Evolutionary conservation across 2,329 filamentous ascomycete species (phyloP).

Genomic region (Delphinella strobiligena): DNA sequence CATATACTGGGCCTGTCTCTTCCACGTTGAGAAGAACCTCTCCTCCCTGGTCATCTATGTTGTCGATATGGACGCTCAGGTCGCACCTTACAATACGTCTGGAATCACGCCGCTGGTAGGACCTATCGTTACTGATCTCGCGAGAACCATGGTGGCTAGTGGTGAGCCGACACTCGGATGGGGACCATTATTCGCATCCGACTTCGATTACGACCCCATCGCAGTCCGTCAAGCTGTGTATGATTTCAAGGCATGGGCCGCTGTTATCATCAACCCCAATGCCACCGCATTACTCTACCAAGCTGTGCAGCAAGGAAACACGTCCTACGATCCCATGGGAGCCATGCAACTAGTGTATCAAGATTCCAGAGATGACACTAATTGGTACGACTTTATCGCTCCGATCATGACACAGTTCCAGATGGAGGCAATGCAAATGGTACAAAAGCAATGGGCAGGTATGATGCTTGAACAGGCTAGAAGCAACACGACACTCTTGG

Average conservation of each 20-base stretch:
- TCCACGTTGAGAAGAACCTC: conserved; percentile 37
- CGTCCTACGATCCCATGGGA: conserved; percentile 47
- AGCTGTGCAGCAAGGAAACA: conserved; percentile 43
- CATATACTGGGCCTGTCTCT: conserved; percentile 48
- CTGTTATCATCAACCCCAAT: conserved; percentile 51
- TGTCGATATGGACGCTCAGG: conserved; percentile 50
- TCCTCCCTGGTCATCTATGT: conserved; percentile 41
- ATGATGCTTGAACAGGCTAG: conserved; percentile 29
- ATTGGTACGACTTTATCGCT: conserved; percentile 39
- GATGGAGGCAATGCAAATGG: conserved; percentile 32
- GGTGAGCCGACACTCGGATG: conserved; percentile 37
- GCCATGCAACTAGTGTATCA: conserved; percentile 46
- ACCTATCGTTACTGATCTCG: conserved; percentile 37
- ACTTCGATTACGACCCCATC: conserved; percentile 45
- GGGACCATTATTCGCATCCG: conserved; percentile 32
- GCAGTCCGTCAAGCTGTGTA: conserved; percentile 48
- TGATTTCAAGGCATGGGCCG: conserved; percentile 47
- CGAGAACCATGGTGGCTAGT: conserved; percentile 30
- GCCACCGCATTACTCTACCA: conserved; percentile 41
- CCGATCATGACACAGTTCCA: conserved; percentile 40
- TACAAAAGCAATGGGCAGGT: conserved; percentile 35
- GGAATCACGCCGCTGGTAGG: conserved; percentile 43
- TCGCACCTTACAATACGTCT: conserved; percentile 36
- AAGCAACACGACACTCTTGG: conserved; percentile 25
- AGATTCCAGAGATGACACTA: conserved; percentile 44